Percentiles rank a stretch among this genome's conserved stretches.
Conservation (phyloP, 2,329 filamentous ascomycete species). For the Xylaria sp. region DNA sequence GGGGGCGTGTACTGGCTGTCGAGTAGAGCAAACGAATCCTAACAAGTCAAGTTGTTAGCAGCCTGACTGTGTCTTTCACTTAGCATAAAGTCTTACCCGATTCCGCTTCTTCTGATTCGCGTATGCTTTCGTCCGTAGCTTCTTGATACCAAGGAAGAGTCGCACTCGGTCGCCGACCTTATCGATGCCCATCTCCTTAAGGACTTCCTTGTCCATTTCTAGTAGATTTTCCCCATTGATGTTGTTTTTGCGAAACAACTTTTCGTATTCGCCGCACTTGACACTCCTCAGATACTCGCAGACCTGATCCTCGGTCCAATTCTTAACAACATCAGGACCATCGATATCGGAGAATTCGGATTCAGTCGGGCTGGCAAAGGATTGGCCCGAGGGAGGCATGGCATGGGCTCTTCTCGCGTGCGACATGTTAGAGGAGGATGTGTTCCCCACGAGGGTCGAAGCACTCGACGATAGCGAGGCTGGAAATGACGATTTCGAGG, state of each 20-base stretch:
- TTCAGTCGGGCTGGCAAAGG: conserved; percentile 85
- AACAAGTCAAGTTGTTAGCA: conserved; percentile 31
- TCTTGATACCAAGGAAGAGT: conserved; percentile 86
- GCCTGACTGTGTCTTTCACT: conserved; percentile 4
- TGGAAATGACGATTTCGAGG: conserved; percentile 77
- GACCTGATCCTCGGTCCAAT: conserved; percentile 92
- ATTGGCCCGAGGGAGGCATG: conserved; percentile 62
- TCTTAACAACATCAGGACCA: conserved; percentile 78
- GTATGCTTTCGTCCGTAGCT: conserved; percentile 79
- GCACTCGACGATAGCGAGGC: conserved; percentile 62
- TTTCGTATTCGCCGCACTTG: conserved; percentile 93
- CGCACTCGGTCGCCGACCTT: conserved; percentile 97
- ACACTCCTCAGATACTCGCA: conserved; percentile 91
- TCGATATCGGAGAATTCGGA: conserved; percentile 92
- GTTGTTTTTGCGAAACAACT: conserved; percentile 88
- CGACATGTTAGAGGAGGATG: conserved; percentile 61
- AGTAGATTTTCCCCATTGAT: conserved; percentile 97
- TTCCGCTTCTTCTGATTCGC: conserved; percentile 85
- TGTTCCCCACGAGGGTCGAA: conserved; percentile 58
- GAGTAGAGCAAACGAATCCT: conserved; percentile 87
- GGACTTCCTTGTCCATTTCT: conserved; percentile 94
- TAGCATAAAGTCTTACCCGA: conserved; percentile 69
- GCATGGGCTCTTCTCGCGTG: conserved; percentile 64
- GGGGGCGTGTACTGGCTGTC: conserved; percentile 73
- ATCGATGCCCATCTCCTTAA: conserved; percentile 98